Percentiles rank a stretch among this genome's conserved stretches.
phyloP scores from a whole-genome alignment of 768 basidiomycete species.

The Russula vinacea region DNA sequence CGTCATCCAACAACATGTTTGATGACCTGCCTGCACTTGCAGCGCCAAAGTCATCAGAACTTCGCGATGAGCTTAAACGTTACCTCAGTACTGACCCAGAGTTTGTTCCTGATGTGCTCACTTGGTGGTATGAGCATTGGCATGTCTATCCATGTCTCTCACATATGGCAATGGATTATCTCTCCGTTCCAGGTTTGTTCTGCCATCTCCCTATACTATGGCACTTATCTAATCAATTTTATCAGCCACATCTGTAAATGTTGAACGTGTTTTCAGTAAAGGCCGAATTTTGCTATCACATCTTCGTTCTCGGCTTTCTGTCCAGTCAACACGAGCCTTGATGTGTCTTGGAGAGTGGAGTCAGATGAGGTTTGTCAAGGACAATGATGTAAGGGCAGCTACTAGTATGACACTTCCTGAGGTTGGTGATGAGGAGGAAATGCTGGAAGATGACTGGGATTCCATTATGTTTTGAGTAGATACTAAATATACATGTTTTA shows the following conservation, averaged over 20 bases:
- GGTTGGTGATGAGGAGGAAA: background rate
- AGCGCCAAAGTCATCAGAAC: background rate
- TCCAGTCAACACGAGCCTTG: slow-evolving; percentile 31
- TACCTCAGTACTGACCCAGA: background rate
- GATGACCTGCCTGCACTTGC: background rate
- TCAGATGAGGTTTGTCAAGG: slow-evolving; percentile 32
- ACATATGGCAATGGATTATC: slow-evolving; percentile 13
- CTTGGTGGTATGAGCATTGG: slow-evolving; percentile 4
- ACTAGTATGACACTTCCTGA: background rate
- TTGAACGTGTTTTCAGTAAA: slow-evolving; percentile 26
- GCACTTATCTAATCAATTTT: no score
- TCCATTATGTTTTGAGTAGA: no score
- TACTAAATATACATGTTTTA: no score
- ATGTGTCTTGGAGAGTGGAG: slow-evolving; percentile 41
- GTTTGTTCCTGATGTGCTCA: background rate
- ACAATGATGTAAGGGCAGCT: slow-evolving; percentile 14
- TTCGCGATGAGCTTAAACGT: background rate
- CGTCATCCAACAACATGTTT: no score
- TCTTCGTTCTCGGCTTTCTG: slow-evolving; percentile 11
- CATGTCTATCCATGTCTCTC: background rate
- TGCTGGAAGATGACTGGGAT: no score
- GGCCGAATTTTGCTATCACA: slow-evolving; percentile 20
- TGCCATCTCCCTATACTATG: no score
- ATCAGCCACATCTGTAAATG: slow-evolving; percentile 27
- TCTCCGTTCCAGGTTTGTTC: slow-evolving; percentile 35